phyloP scores from a whole-genome alignment of 2,329 filamentous ascomycete genomes.

The Talaromyces sp. region DNA sequence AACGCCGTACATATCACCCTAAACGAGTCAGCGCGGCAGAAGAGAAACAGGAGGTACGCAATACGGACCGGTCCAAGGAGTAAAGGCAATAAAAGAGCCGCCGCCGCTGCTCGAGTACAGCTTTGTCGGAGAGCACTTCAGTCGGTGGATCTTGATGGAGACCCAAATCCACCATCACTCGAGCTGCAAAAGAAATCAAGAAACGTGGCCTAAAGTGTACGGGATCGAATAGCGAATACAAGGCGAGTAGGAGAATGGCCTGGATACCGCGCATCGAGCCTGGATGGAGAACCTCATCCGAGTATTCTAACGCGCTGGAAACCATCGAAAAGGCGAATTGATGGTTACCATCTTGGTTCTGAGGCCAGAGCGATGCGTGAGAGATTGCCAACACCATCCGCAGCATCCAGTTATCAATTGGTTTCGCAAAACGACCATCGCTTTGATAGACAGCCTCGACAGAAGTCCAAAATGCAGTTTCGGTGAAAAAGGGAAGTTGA shows the following conservation, averaged over 20 bases:
- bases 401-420: constrained; percentile 75
- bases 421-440: constrained; percentile 55
- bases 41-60: background rate
- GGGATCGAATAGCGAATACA: constrained; percentile 87
- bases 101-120: constrained; percentile 69
- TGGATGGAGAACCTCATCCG: constrained; percentile 77
- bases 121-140: constrained; percentile 61
- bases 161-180: constrained; percentile 82
- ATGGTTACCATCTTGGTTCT: constrained; percentile 59
- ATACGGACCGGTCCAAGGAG: constrained; percentile 69
- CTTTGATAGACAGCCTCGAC: constrained; percentile 77
- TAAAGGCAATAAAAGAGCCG: constrained; percentile 89
- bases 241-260: constrained; percentile 75
- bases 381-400: constrained; percentile 86
- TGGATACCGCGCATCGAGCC: constrained; percentile 83
- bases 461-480: constrained; percentile 69
- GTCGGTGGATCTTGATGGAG: constrained; percentile 85
- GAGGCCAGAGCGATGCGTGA: constrained; percentile 66
- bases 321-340: constrained; percentile 56
- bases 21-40: constrained; percentile 15
- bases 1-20: constrained; percentile 86
- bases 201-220: constrained; percentile 93
- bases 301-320: constrained; percentile 65
- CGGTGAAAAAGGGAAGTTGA: constrained; percentile 76
- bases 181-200: constrained; percentile 80